Conservation (phyloP, 345 rosid species). For the Bretschneidera sinensis region DNA sequence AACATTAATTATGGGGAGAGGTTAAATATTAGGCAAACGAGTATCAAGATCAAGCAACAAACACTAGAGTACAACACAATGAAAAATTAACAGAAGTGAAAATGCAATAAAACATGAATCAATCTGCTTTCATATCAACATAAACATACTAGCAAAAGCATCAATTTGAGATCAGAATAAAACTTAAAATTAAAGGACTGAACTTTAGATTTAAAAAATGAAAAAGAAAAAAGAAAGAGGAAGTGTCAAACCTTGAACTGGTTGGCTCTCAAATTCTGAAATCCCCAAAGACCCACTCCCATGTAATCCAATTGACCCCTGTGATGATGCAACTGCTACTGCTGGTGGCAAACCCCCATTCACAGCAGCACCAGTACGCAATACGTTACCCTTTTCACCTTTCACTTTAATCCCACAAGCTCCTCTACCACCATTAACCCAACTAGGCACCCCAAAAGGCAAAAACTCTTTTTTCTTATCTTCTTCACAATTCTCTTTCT, state of each 20-base stretch:
- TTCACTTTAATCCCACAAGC: slow-evolving; percentile 8
- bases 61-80: no score
- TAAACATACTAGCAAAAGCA: not conserved
- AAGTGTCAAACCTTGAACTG: slow-evolving; percentile 43
- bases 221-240: not conserved
- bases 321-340: slow-evolving; percentile 18
- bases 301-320: slow-evolving; percentile 53
- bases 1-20: not conserved
- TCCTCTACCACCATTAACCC: slow-evolving; percentile 16
- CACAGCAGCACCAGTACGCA: slow-evolving; percentile 4
- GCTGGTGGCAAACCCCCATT: slow-evolving; percentile 10
- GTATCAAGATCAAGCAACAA: not conserved
- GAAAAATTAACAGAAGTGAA: no score
- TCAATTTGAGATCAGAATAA: not conserved
- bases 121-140: not conserved
- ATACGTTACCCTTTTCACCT: not conserved
- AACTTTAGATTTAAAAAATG: not conserved
- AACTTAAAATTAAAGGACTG: not conserved
- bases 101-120: no score
- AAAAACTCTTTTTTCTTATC: slow-evolving; percentile 13
- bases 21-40: not conserved
- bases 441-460: slow-evolving; percentile 6
- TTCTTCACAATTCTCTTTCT: slow-evolving; percentile 29
- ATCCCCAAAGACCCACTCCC: slow-evolving; percentile 58
- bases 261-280: slow-evolving; percentile 47